These are phyloP conservation scores for Austroboletus rostrupii DNA, from an alignment of 1,284 basidiomycete genomes.

Conservation along the genomic window DNA sequence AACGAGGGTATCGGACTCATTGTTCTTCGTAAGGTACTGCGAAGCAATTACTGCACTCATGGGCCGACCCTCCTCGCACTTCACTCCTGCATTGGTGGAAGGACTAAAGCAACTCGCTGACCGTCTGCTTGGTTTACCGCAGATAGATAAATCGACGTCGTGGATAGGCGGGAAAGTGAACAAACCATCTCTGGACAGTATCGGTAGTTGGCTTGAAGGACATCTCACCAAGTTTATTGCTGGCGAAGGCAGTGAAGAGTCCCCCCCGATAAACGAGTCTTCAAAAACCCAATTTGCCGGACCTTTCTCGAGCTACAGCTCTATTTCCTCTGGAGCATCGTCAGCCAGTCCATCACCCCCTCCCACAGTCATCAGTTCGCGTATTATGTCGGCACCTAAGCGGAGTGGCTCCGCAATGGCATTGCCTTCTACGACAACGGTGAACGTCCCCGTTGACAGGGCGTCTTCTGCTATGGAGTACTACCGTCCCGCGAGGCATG, in stretches of 20 bases:
- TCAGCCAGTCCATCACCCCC: slow-evolving; percentile 70
- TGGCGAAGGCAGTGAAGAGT: slow-evolving; percentile 67
- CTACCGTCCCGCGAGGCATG: slow-evolving; percentile 43
- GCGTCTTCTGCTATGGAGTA: slow-evolving; percentile 77
- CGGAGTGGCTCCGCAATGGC: slow-evolving; percentile 68
- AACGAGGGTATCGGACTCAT: slow-evolving; percentile 10
- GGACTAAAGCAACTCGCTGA: slow-evolving; percentile 82
- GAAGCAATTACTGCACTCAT: slow-evolving; percentile 81
- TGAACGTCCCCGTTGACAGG: slow-evolving; percentile 56
- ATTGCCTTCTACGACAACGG: slow-evolving; percentile 39
- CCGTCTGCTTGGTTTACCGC: slow-evolving; percentile 74
- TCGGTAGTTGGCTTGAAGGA: slow-evolving; percentile 93
- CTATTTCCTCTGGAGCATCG: slow-evolving; percentile 80
- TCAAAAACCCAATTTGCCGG: slow-evolving; percentile 54
- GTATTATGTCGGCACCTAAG: slow-evolving; percentile 37
- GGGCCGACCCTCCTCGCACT: slow-evolving; percentile 64
- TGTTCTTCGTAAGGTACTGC: slow-evolving; percentile 69
- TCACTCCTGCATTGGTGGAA: slow-evolving; percentile 63
- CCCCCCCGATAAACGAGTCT: slow-evolving; percentile 36
- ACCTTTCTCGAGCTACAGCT: slow-evolving; percentile 92
- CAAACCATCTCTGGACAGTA: slow-evolving; percentile 87
- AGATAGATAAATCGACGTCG: slow-evolving; percentile 67
- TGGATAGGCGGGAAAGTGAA: slow-evolving; percentile 81
- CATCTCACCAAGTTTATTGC: slow-evolving; percentile 95
- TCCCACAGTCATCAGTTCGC: slow-evolving; percentile 52